Base-by-base conservation (phyloP, 805 yeast genomes). In the Pichia nanzhaoensis region DNA sequence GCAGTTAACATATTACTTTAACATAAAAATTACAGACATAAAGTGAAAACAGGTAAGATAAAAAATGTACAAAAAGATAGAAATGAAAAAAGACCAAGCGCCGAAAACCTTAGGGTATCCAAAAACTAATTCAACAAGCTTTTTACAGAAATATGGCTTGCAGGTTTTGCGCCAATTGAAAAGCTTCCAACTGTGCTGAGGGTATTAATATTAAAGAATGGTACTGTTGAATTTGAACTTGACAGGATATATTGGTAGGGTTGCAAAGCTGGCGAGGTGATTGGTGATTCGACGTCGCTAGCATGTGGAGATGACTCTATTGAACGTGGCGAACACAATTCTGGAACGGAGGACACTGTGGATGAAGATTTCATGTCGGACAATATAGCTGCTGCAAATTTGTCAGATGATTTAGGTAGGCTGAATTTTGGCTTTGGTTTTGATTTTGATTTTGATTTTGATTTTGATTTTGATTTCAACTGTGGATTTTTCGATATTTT, bases 221-320 rank as follows among this genome's bases (percentile, higher is more conserved):
- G 47, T 4, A 45, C 27, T 24, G 39, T 44, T 13, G 37, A 39
- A 27, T 24, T 18, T 12, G 17, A 17, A 3, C 21, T 24, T 18
- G 38, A 31, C 6, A 34, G 21, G 12, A 37, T 34, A 24, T 48
- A 36, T 36, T 46, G 41, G 28, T 36, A 48, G 14, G 59, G 55
- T n/a, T 34, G 39, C 20, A 60, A 36, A 30, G 41, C 46, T 24
- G 65, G 65, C 7, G 65, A 60, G 2, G 55, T 43, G 13, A 60
- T 42, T 32, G 65, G 65, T 9, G 64, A 59, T 20, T 55, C 51
- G 18, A 24, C 32, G 21, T 53, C 53, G 22, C 41, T 39, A 13
- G 28, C 19, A 20, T 39, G 20, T 18, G 35, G 35, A 28, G 47
- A 33, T 12, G 50, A 42, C 28, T 48, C 48, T 20, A 46, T 21